Evolutionary conservation across 176 grass and related monocot species (phyloP), one percentile per base, ranked within the genome.

Genomic region (Eleusine indica): DNA sequence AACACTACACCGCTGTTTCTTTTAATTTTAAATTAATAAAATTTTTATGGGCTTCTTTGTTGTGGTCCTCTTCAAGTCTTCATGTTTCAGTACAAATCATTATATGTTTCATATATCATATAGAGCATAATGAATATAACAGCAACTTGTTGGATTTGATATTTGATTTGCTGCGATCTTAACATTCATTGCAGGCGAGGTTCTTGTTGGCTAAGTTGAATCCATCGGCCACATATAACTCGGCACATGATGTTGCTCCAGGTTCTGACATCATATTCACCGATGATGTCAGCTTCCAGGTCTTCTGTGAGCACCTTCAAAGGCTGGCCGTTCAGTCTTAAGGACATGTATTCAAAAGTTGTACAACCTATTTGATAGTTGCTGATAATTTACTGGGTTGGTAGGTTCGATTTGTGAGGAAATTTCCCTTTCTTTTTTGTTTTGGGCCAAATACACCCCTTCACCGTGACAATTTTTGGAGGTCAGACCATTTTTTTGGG

Each of bases 211-310:
- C 96, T 51, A 98, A 95, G 69, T 66, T 98, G 66, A 98, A 98
- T 85, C 96, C 96, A 15, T 98, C 96, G 4, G 87, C 96, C n/a
- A 95, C 96, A 48, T 98, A 98, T 84, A 98, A 91, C 68, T 90
- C 96, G 3, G 76, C 88, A 3, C 86, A 94, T 25, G 96, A 98
- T 76, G 93, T 92, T 52, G 87, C 89, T 76, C 91, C 91, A n/a
- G 96, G 96, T 87, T 93, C 91, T 56, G 96, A 98, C 78, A 90
- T 98, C 68, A 98, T 98, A 74, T 98, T 98, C 80, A 98, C 96
- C 0, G 93, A 98, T 78, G 96, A 98, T 86, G 96, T 98, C 68
- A 98, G 96, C 77, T 94, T 93, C 91, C 93, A 98, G 87, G 96
- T 98, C 80, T 98, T 98, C 80, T 95, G 85, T 48, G 96, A 98